phyloP scores from a whole-genome alignment of 192 early-diverging fungal genomes.

The Lunasporangiospora selenospora region DNA sequence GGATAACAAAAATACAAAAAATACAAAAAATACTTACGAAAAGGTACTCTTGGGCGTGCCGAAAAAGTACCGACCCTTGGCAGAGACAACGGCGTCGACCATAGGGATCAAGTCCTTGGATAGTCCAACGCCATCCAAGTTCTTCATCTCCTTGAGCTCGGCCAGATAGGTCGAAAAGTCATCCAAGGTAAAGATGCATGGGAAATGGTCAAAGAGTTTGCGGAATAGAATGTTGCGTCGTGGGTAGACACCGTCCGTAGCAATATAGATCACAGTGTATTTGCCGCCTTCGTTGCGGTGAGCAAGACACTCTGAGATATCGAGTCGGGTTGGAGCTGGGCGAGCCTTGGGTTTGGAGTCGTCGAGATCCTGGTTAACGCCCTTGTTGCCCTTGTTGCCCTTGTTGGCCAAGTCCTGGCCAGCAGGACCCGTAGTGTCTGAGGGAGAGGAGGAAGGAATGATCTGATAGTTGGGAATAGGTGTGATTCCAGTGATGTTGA shows the following conservation, averaged over 20 bases:
- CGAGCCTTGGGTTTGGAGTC: too few relatives aligned
- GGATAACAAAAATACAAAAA: background rate
- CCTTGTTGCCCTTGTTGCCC: background rate
- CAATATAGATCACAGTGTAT: constrained; percentile 47
- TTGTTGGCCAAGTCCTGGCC: background rate
- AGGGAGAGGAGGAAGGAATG: background rate
- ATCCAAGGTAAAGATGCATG: constrained; percentile 58
- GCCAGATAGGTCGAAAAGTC: constrained; percentile 52
- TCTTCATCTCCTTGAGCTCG: constrained; percentile 38
- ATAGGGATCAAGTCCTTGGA: constrained; percentile 59
- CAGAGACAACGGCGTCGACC: constrained; percentile 58
- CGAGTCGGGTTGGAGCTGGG: constrained; percentile 8
- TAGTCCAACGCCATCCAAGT: constrained; percentile 53
- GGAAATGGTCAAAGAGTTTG: constrained; percentile 54
- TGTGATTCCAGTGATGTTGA: constrained; percentile 43
- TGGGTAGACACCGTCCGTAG: constrained; percentile 44
- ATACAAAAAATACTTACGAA: constrained; percentile 26
- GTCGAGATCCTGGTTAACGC: background rate
- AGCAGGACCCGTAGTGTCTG: background rate
- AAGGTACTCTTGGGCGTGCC: constrained; percentile 59
- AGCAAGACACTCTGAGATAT: constrained; percentile 1
- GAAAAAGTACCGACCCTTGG: constrained; percentile 57
- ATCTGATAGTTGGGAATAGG: constrained; percentile 16
- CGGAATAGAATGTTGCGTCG: constrained; percentile 46
- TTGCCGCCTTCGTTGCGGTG: constrained; percentile 13